phyloP scores from a whole-genome alignment of 306 rosid species.

The Quercus aquifolioides region DNA sequence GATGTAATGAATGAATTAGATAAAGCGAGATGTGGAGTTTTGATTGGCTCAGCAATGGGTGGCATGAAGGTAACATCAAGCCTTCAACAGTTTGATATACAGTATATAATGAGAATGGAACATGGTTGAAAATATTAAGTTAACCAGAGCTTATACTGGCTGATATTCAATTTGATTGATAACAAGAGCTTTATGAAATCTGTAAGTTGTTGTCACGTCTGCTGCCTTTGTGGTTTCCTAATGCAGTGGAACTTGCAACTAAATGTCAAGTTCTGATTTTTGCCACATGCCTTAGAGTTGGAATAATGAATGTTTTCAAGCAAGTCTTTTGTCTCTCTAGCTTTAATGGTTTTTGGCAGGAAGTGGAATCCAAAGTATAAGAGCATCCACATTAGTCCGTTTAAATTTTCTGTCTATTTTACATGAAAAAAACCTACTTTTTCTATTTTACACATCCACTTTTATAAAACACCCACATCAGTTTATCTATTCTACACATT shows the following conservation, averaged over 20 bases:
- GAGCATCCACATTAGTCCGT: too few relatives aligned
- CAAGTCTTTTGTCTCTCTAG: neutral
- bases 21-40: slow-evolving; percentile 86
- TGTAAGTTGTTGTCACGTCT: slow-evolving; percentile 10
- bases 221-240: slow-evolving; percentile 4
- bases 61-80: slow-evolving; percentile 85
- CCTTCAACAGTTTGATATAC: slow-evolving; percentile 14
- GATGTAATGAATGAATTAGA: slow-evolving; percentile 67
- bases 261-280: neutral
- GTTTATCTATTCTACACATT: too few relatives aligned
- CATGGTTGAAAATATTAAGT: neutral
- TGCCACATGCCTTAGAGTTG: slow-evolving; percentile 1
- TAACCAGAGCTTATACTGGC: neutral
- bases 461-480: too few relatives aligned
- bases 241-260: slow-evolving; percentile 1
- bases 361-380: neutral
- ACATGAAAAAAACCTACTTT: too few relatives aligned
- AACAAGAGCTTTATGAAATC: slow-evolving; percentile 15
- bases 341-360: neutral
- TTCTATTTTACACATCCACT: too few relatives aligned
- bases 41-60: slow-evolving; percentile 97
- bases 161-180: slow-evolving; percentile 1
- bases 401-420: too few relatives aligned
- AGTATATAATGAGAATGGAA: slow-evolving; percentile 3
- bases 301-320: neutral